Base-by-base conservation (phyloP, 805 yeast genomes). In the Kluyveromyces aestuarii region DNA sequence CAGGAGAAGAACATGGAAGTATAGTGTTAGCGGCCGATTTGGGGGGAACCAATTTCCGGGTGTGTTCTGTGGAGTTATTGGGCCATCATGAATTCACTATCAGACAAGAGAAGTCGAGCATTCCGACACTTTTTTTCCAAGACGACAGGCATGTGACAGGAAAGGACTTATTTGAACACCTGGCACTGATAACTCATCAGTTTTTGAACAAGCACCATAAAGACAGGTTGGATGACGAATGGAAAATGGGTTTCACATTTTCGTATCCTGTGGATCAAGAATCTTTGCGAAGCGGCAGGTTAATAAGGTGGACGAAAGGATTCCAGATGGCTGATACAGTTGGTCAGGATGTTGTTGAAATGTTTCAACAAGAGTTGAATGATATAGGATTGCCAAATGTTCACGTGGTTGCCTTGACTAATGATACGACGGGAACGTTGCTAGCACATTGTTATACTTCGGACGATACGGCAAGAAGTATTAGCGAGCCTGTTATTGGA, bases 251-350 rank as follows among this genome's bases (percentile, higher is more conserved):
- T 1, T 89, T 93, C 72, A 91, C 98, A 1, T 91, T 91, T 63
- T 82, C 93, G 11, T 91, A 90, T 75, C 99, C 99, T 2, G 88
- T 89, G 30, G 77, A 83, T 52, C 99, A 91, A 70, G 80, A 85
- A 21, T 84, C 89, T 2, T 71, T 93, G 56, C 77, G 81, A 62
- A 72, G 80, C 8, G 98, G 99, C 53, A 79, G 78, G 9, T 75
- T 93, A 54, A 77, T 91, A 45, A 82, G 98, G 67, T 91, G 99
- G 99, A 89, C 98, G 17, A 91, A 91, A 68, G 98, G 98, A 36
- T 91, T 86, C 68, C 81, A 86, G 59, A 83, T 93, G 56, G 77
- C 77, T 27, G 98, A 91, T 57, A 82, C 87, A 39, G 85, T 91
- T 36, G 95, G 87, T 48, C 72, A 82, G 61, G 97, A 91, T 63